Evolutionary conservation across 2,329 filamentous ascomycete genomes (phyloP).

Genomic region (Coniella lustricola): DNA sequence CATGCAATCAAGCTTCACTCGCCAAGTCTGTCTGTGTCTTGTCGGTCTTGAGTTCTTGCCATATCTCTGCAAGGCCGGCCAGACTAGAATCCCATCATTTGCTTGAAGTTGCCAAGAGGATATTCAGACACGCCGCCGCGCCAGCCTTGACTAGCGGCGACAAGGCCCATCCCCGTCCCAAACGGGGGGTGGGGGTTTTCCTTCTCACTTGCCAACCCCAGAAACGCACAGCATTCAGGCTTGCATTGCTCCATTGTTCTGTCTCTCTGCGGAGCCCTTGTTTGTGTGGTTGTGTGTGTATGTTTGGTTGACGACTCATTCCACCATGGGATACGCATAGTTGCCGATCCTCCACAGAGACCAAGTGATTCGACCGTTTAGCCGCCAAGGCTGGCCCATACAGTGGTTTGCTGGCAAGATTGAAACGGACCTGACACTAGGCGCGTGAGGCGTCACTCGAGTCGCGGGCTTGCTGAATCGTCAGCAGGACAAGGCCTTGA

Average conservation of each 20-base stretch:
- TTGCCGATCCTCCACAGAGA: too few relatives aligned
- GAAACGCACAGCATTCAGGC: too few relatives aligned
- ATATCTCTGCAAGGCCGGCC: too few relatives aligned
- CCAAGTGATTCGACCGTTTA: constrained; percentile 1
- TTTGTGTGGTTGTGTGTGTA: not conserved
- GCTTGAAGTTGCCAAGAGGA: constrained; percentile 12
- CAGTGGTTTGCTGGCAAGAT: constrained; percentile 10
- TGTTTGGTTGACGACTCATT: too few relatives aligned
- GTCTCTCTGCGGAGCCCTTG: too few relatives aligned
- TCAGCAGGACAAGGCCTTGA: too few relatives aligned
- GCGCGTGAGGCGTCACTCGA: constrained; percentile 1
- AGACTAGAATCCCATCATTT: too few relatives aligned
- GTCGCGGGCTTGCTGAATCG: not conserved
- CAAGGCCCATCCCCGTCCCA: too few relatives aligned
- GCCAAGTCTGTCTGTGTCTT: not conserved
- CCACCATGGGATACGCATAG: too few relatives aligned
- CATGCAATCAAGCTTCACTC: constrained; percentile 6
- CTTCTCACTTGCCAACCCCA: too few relatives aligned
- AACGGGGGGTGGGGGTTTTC: too few relatives aligned
- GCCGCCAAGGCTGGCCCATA: constrained; percentile 16
- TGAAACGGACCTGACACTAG: constrained; percentile 20
- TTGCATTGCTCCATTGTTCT: too few relatives aligned
- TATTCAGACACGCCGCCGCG: not conserved
- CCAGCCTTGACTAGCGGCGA: not conserved
- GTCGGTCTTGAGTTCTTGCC: not conserved